A percentile compares a stretch with the other conserved stretches of the same genome.
phyloP scores from a whole-genome alignment of 768 basidiomycete species.

The Mycena latifolia region DNA sequence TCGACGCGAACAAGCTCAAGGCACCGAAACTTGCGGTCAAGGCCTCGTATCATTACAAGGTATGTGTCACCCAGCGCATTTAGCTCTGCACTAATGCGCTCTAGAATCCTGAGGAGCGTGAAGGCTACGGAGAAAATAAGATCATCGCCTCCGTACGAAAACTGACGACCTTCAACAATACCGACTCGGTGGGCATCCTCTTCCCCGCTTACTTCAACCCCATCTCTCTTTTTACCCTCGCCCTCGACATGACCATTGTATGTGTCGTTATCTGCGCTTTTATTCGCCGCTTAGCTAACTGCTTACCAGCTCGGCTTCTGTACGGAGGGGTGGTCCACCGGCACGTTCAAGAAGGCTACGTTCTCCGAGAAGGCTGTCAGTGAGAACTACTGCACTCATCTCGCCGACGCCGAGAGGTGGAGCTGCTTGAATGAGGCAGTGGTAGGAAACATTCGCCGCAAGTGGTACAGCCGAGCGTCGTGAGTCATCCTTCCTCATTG shows the following conservation, averaged over 20 bases:
- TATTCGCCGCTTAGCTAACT: neutral
- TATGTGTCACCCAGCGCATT: neutral
- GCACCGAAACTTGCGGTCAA: neutral
- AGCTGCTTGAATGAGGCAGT: too few species aligned
- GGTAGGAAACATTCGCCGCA: too few species aligned
- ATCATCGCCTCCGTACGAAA: neutral
- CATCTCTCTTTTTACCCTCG: neutral
- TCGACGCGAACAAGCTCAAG: slow-evolving; percentile 11
- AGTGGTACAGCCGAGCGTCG: too few species aligned
- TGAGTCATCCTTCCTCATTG: too few species aligned
- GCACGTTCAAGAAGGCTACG: neutral
- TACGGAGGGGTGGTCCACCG: slow-evolving; percentile 6
- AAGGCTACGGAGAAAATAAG: slow-evolving; percentile 16
- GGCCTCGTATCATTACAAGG: slow-evolving; percentile 20
- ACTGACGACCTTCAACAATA: slow-evolving; percentile 7
- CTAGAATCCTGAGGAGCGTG: neutral
- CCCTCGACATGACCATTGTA: slow-evolving; percentile 10
- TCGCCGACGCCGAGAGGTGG: too few species aligned
- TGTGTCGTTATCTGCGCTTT: neutral
- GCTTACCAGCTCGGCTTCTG: slow-evolving; percentile 10
- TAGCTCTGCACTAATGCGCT: neutral
- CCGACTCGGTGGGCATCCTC: neutral
- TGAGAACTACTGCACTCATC: too few species aligned
- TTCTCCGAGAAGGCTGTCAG: slow-evolving; percentile 26
- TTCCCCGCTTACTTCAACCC: slow-evolving; percentile 15